A percentile compares a stretch with the other conserved stretches of the same genome.
These are phyloP conservation scores for Yarrowia porcina DNA, from an alignment of 805 yeast genomes.

Conservation along the genomic window DNA sequence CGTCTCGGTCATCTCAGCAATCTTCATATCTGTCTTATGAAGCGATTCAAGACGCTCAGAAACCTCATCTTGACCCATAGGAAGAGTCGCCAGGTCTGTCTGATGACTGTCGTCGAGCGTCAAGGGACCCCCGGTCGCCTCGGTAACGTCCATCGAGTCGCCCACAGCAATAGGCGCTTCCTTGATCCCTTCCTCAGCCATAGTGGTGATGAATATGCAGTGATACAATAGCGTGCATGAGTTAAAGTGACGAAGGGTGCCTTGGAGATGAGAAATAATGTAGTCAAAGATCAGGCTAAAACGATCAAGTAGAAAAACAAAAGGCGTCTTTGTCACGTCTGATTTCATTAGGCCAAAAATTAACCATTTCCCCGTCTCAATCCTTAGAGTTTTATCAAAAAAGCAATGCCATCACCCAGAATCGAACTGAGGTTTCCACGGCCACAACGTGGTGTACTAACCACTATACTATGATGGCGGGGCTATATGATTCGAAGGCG, in stretches of 20 bases:
- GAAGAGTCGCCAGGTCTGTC: constrained; percentile 25
- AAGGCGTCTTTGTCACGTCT: no score
- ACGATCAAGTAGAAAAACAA: no score
- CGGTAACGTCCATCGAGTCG: background rate
- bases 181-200: background rate
- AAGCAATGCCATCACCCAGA: constrained; percentile 29
- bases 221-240: no score
- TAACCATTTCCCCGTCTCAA: no score
- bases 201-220: constrained; percentile 5
- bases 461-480: constrained; percentile 25
- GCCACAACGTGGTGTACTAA: constrained; percentile 26
- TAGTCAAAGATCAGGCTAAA: no score
- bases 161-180: constrained; percentile 9
- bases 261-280: background rate
- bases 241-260: no score
- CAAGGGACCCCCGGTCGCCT: background rate
- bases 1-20: constrained; percentile 1
- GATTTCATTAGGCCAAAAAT: no score
- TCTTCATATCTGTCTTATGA: constrained; percentile 33
- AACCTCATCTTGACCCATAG: constrained; percentile 34
- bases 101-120: background rate
- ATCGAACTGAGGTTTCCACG: constrained; percentile 26
- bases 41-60: constrained; percentile 35
- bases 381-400: constrained; percentile 28
- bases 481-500: background rate